These are phyloP conservation scores for Chloris gayana DNA, from an alignment of 176 grass and related monocot species.

Conservation along the genomic window DNA sequence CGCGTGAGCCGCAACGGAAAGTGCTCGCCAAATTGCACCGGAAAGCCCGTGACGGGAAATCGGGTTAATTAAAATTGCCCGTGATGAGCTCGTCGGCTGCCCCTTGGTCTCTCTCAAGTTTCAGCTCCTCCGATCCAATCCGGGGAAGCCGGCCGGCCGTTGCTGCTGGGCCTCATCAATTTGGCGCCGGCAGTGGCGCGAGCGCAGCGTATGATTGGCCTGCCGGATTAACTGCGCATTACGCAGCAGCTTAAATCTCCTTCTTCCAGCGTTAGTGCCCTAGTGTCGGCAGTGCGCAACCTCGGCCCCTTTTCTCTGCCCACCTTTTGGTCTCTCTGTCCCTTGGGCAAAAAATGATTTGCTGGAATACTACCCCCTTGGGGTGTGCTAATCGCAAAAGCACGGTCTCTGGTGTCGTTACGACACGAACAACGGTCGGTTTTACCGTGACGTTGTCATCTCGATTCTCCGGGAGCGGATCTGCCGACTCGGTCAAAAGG, in stretches of 20 bases:
- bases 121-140: neutral
- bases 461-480: slow-evolving; percentile 9
- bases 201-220: slow-evolving; percentile 41
- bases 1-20: slow-evolving; percentile 2
- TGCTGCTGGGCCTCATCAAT: neutral
- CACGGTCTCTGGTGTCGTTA: slow-evolving; percentile 15
- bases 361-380: too few species aligned
- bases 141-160: neutral
- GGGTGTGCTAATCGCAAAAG: neutral
- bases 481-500: neutral
- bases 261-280: neutral
- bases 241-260: neutral
- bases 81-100: neutral
- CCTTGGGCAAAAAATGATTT: neutral
- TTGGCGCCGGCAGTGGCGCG: neutral
- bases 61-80: neutral
- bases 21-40: neutral
- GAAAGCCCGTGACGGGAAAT: slow-evolving; percentile 26
- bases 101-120: neutral
- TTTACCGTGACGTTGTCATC: slow-evolving; percentile 6
- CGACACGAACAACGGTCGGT: slow-evolving; percentile 24
- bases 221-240: neutral
- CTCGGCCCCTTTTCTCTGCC: neutral
- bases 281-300: neutral
- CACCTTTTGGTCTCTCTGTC: neutral